Evolutionary conservation across 176 grass and related monocot species (phyloP), one percentile per base, ranked within the genome.

Genomic region (Eremochloa ophiuroides): DNA sequence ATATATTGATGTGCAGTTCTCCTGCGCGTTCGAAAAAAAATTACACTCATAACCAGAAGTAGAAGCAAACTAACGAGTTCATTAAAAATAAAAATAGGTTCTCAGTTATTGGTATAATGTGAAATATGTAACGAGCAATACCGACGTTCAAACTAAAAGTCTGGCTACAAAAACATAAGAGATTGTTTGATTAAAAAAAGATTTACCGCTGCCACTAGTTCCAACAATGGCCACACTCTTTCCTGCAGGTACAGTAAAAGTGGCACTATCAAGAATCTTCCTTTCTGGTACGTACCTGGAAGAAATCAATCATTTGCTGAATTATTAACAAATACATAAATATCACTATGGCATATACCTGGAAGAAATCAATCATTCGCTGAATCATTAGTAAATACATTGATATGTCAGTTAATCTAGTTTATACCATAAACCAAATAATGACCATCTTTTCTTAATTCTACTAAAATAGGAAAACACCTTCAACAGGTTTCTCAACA

Each of bases 181-280:
- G 29, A 50, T 37, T 47, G 11, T 47, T 83, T 66, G 60, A 62
- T 39, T 51, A 79, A 51, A 28, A 66, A 66, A 79, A 79, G 4
- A 35, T 43, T 92, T 93, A 98, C 96, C 96, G 22, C 96, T 95
- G 65, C 96, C 96, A 77, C 96, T 98, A 74, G 96, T 91, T 89
- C 96, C 96, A 77, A 98, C 96, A 79, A 95, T 98, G 20, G 96
- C 96, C 78, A 91, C 75, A 63, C 88, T 98, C 86, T 81, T 95
- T 84, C 96, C 96, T 74, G 96, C 93, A 8, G 93, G 90, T 74
- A 98, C 96, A 61, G 86, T 83, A 82, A 98, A 98, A 43, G 96
- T 93, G 66, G 87, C 64, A 51, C 96, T 93, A 84, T 93, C 84
- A 76, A 98, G 88, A 89, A 98, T 93, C 82, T 91, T 98, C 64